Evolutionary conservation across 73 alveolate genomes (phyloP), one percentile per base, ranked within the genome.

Genomic region (Urostyla sp.): DNA sequence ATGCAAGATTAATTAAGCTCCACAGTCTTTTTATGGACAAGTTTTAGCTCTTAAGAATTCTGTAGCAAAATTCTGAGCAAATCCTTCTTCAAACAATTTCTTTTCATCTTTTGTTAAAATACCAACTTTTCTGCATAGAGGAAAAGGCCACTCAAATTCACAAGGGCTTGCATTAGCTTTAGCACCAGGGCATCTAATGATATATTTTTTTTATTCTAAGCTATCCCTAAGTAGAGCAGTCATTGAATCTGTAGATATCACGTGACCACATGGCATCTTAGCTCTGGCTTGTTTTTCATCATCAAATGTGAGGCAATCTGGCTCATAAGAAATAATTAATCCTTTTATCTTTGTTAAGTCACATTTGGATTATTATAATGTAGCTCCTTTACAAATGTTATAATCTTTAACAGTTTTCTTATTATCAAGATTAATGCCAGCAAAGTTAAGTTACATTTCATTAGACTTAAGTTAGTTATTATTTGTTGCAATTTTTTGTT

Each of bases 261-360:
- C 84, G 50, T 72, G 84, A 28, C 84, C 84, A 35, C 84, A 72
- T 21, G 84, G 84, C 84, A 72, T 72, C 40, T 72, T 51, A 13
- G 84, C 84, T 50, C 75, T 48, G 4, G 84, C 84, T 26, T 72
- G 74, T 4, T 48, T 7, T 8, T 32, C 7, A 32, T 51, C 72
- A 35, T 72, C 84, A 6, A 51, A 27, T 2, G 58, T 34, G 8
- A 72, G 11, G 20, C 44, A 48, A 27, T 72, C 84, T 3, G 75
- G 75, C 34, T 72, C 75, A 72, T 50, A 72, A 5, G 84, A 72
- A 1, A 72, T 13, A 51, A 72, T 51, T 6, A 72, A 32, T 10
- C 84, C 84, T 15, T 56, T 56, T 0, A 72, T 50, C 20, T 30
- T 13, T 24, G 74, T 72, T 34, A 72, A 34, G 28, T 72, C 84